Evolutionary conservation across 83 land plant genomes (phyloP).

Genomic region (Picea mariana): DNA sequence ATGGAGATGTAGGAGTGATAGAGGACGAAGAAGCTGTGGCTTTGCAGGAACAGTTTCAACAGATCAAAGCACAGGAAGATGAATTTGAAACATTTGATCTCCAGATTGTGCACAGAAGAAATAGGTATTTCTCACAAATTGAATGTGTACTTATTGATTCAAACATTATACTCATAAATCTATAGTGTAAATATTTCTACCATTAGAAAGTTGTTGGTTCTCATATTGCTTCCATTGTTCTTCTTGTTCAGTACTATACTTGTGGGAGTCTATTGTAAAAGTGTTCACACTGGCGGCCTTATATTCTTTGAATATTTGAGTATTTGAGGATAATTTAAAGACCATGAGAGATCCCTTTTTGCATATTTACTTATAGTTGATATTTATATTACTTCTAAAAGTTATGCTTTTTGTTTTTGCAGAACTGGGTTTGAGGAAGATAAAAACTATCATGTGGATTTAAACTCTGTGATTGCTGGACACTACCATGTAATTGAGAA

Average conservation of each 20-base stretch:
- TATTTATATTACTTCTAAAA: neutral
- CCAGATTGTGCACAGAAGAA: conserved; percentile 91
- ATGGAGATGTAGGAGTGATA: conserved; percentile 54
- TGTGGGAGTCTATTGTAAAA: too few relatives aligned
- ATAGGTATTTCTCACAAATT: conserved; percentile 53
- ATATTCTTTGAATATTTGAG: too few relatives aligned
- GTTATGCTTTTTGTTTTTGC: conserved; percentile 9
- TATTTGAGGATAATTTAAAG: too few relatives aligned
- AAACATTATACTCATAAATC: too few relatives aligned
- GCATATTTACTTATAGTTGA: neutral
- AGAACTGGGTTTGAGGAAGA: conserved; percentile 99
- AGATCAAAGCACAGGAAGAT: conserved; percentile 89
- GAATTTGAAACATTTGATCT: conserved; percentile 94
- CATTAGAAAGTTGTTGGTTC: too few relatives aligned
- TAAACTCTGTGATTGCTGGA: conserved; percentile 96
- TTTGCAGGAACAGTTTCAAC: conserved; percentile 92
- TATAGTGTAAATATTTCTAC: neutral
- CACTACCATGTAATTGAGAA: conserved; percentile 99
- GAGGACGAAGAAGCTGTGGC: conserved; percentile 95
- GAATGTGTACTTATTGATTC: neutral
- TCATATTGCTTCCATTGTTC: too few relatives aligned
- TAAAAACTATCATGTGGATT: conserved; percentile 89
- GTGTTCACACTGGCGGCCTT: too few relatives aligned
- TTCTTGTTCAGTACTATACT: too few relatives aligned
- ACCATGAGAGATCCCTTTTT: too few relatives aligned